Conservation (phyloP, 352 stramenopile genomes). For the Phytopythium oedochilum region DNA sequence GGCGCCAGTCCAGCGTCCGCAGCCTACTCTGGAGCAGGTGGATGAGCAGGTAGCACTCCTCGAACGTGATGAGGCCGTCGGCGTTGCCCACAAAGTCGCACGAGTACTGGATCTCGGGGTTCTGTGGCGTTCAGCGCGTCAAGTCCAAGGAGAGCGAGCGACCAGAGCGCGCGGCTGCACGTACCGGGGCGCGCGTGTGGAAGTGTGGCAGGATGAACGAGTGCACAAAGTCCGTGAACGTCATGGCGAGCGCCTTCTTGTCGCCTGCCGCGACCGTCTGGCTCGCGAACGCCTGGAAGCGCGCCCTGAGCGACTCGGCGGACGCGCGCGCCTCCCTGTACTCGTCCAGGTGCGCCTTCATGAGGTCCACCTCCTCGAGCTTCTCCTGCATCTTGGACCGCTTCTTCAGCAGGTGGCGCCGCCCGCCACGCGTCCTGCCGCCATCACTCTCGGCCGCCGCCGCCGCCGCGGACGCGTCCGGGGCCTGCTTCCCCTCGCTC, state of each 20-base stretch:
- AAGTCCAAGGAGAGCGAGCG: too few species aligned
- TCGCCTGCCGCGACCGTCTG: constrained; percentile 25
- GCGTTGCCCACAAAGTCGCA: constrained; percentile 72
- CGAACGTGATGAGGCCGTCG: constrained; percentile 71
- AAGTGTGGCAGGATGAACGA: constrained; percentile 72
- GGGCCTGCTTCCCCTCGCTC: background rate
- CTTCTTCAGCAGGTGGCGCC: constrained; percentile 52
- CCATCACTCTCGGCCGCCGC: constrained; percentile 9
- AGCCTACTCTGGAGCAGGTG: constrained; percentile 71
- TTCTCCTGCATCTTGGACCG: constrained; percentile 56
- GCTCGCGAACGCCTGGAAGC: constrained; percentile 62
- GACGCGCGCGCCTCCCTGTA: constrained; percentile 35
- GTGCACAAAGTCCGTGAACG: constrained; percentile 79
- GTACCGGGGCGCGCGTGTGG: constrained; percentile 47
- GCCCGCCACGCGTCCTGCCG: constrained; percentile 14
- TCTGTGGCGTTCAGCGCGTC: constrained; percentile 21
- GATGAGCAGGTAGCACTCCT: constrained; percentile 77
- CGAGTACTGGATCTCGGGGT: constrained; percentile 44
- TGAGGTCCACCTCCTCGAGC: constrained; percentile 52
- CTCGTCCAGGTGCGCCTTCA: constrained; percentile 67
- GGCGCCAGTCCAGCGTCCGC: background rate
- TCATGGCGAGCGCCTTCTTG: constrained; percentile 44
- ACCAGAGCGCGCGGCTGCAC: background rate
- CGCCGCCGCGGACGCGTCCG: background rate
- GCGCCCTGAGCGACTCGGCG: constrained; percentile 35